Evolutionary conservation across 345 rosid genomes (phyloP), one percentile per base, ranked within the genome.

Genomic region (Linum tenue): DNA sequence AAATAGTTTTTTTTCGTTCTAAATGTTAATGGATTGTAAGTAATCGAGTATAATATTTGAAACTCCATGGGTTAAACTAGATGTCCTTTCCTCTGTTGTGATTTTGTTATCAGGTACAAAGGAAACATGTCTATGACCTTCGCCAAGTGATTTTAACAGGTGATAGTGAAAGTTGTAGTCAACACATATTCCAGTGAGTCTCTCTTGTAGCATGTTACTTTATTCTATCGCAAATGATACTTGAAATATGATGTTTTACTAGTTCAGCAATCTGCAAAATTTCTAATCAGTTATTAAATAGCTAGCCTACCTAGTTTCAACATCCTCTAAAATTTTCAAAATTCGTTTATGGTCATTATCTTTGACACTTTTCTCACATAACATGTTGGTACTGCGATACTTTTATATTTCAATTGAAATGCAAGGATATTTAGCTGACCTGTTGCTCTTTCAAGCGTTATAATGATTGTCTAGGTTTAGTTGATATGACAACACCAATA

Each of bases 61-160:
- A 41, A 41, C 5, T 41, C 9, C 44, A 7, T 41, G 0, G 44
- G 44, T 8, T 41, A 41, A 41, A 41, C 44, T 41, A 48, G 53
- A 14, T 48, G 53, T 48, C 53, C 53, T 48, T 10, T 48, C 2
- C 14, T 22, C 31, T 22, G 31, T 22, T 22, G 31, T 22, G 31
- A 22, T 22, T 22, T 22, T 22, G 31, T 17, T 69, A 50, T 69
- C 73, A 92, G 98, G 98, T 89, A 60, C 98, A 92, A 78, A 89
- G 98, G 77, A 92, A 86, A 82, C 98, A 92, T 76, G 98, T 92
- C 67, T 92, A 92, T 67, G 82, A 85, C 60, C 84, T 89, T 37
- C 82, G 98, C 79, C 98, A 92, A 70, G 77, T 82, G 71, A 87
- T 92, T 73, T 69, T 92, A 72, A 84, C 81, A 4, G 98, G 96